A percentile compares a stretch with the other conserved stretches of the same genome.
Conservation (phyloP, 768 basidiomycete species). For the Arthromyces matolae region DNA sequence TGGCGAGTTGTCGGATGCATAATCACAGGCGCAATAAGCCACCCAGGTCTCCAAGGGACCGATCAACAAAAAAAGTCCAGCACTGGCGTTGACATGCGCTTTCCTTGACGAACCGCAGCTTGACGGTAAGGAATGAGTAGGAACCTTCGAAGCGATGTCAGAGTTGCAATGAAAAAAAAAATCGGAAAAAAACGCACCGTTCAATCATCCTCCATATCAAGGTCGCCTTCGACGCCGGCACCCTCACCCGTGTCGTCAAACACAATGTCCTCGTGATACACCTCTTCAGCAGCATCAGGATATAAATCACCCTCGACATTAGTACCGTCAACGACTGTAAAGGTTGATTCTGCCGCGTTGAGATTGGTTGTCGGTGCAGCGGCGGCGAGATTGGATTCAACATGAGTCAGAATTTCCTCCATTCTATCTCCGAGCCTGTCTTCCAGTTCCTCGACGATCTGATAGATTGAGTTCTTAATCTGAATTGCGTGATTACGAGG, state of each 20-base stretch:
- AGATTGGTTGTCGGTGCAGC: background rate
- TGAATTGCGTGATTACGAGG: background rate
- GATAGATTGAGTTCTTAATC: background rate
- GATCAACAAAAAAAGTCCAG: too few relatives aligned
- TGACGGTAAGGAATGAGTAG: too few relatives aligned
- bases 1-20: too few relatives aligned
- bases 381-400: conserved; percentile 41
- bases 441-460: conserved; percentile 93
- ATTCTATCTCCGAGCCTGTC: conserved; percentile 71
- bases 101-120: too few relatives aligned
- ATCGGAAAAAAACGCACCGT: background rate
- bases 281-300: conserved; percentile 20
- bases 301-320: too few relatives aligned
- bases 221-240: conserved; percentile 63
- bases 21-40: too few relatives aligned
- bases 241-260: conserved; percentile 70
- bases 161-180: background rate
- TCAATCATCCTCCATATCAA: conserved; percentile 63
- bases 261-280: conserved; percentile 46
- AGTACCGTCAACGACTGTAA: too few relatives aligned
- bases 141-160: background rate
- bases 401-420: conserved; percentile 59
- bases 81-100: too few relatives aligned
- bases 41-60: too few relatives aligned
- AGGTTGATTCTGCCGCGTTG: background rate